Evolutionary conservation across 1,139 yeast species (phyloP).

Genomic region (Eremothecium cymbalariae): DNA sequence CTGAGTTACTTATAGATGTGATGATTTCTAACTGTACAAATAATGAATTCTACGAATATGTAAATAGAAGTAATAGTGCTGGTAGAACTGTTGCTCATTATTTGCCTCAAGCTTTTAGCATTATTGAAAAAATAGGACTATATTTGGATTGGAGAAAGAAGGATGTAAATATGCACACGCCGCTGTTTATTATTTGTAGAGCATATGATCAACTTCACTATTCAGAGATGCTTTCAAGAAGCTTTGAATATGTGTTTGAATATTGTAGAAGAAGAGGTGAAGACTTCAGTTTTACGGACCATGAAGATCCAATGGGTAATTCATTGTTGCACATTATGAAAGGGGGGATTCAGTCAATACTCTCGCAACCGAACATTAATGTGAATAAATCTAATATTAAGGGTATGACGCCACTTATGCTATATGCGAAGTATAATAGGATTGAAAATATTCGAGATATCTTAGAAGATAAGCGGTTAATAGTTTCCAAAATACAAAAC

Average conservation of each 20-base stretch:
- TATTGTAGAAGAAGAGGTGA: conserved; percentile 34
- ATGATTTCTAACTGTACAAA: conserved; percentile 39
- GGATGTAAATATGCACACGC: conserved; percentile 69
- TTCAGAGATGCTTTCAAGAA: conserved; percentile 39
- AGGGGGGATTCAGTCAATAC: conserved; percentile 39
- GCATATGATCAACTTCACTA: conserved; percentile 76
- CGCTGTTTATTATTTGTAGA: conserved; percentile 65
- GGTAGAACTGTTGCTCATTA: conserved; percentile 66
- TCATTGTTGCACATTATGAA: conserved; percentile 65
- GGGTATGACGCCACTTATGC: conserved; percentile 61
- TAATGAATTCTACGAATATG: conserved; percentile 42
- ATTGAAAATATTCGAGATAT: conserved; percentile 47
- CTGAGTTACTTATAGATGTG: conserved; percentile 42
- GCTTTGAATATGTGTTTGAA: conserved; percentile 40
- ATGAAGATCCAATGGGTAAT: conserved; percentile 66
- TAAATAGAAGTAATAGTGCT: conserved; percentile 43
- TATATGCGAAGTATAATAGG: conserved; percentile 63
- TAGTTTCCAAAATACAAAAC: conserved; percentile 35
- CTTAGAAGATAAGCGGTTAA: conserved; percentile 39
- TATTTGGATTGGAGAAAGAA: conserved; percentile 61
- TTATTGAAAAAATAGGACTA: conserved; percentile 49
- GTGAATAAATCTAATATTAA: conserved; percentile 57
- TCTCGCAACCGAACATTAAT: conserved; percentile 38
- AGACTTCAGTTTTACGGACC: conserved; percentile 43
- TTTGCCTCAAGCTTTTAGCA: conserved; percentile 48